These are phyloP conservation scores for Alternaria panax DNA, from an alignment of 2,329 filamentous ascomycete genomes.

Conservation along the genomic window DNA sequence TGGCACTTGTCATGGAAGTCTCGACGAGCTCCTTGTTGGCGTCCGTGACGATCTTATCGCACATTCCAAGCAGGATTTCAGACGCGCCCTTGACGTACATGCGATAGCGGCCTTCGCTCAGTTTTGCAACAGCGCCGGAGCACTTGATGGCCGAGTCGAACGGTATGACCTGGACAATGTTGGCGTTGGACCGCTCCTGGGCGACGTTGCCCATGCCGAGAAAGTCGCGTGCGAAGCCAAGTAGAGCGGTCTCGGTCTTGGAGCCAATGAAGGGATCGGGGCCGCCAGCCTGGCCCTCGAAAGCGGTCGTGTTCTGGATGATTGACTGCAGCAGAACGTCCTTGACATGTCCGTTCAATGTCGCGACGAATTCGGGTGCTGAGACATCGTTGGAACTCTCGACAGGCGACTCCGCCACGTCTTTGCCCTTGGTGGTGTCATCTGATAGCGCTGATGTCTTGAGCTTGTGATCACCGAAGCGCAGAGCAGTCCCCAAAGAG, in stretches of 20 bases:
- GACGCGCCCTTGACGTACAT: slow-evolving; percentile 63
- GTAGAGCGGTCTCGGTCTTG: slow-evolving; percentile 78
- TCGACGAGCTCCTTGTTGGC: slow-evolving; percentile 65
- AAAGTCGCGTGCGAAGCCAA: slow-evolving; percentile 72
- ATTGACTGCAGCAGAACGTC: slow-evolving; percentile 66
- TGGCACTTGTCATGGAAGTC: slow-evolving; percentile 62
- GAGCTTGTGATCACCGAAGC: slow-evolving; percentile 59
- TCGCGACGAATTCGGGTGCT: slow-evolving; percentile 61
- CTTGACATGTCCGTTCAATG: slow-evolving; percentile 62
- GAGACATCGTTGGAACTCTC: slow-evolving; percentile 58
- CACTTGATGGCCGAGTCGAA: slow-evolving; percentile 74
- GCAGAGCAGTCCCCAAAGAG: slow-evolving; percentile 66
- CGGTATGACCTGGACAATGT: slow-evolving; percentile 63
- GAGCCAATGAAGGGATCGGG: slow-evolving; percentile 71
- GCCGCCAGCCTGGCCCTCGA: slow-evolving; percentile 53
- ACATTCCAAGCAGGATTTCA: slow-evolving; percentile 59
- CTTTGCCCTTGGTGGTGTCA: slow-evolving; percentile 44
- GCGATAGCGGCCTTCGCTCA: slow-evolving; percentile 63
- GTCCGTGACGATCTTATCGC: slow-evolving; percentile 63
- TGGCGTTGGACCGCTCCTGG: slow-evolving; percentile 68
- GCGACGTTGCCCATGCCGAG: slow-evolving; percentile 69
- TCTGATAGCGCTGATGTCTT: slow-evolving; percentile 31
- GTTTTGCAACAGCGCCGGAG: slow-evolving; percentile 70
- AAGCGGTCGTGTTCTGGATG: slow-evolving; percentile 50
- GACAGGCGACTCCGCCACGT: slow-evolving; percentile 43